Percentiles rank a stretch among this genome's conserved stretches.
Evolutionary conservation across 2,329 filamentous ascomycete genomes (phyloP).

Genomic region (Gliomastix tumulicola): DNA sequence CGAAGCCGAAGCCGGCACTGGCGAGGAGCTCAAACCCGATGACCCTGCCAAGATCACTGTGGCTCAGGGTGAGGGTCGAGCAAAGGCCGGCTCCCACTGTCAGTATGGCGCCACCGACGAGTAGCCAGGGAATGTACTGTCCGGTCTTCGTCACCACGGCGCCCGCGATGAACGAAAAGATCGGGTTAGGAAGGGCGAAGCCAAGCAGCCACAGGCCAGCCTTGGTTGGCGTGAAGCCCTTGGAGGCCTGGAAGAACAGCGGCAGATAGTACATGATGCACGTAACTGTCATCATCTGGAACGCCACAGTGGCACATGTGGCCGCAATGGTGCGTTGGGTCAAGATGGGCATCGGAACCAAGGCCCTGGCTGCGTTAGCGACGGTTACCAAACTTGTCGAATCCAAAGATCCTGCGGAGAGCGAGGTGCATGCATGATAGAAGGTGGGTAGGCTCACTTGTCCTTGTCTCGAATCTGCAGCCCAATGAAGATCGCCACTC

Average conservation of each 20-base stretch:
- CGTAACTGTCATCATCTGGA: too few relatives aligned
- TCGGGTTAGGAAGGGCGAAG: conserved; percentile 15
- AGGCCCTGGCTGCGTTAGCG: too few relatives aligned
- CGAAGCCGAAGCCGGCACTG: conserved; percentile 21
- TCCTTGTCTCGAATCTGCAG: conserved; percentile 28
- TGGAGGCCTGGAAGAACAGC: conserved; percentile 28
- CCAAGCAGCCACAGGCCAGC: conserved; percentile 31
- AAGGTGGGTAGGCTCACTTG: too few relatives aligned
- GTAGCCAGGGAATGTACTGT: conserved; percentile 24
- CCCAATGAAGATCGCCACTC: conserved; percentile 20
- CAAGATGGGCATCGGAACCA: too few relatives aligned
- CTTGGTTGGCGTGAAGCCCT: conserved; percentile 19
- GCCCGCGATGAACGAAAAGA: conserved; percentile 38
- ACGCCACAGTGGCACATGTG: too few relatives aligned
- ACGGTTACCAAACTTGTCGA: too few relatives aligned
- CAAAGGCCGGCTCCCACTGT: conserved; percentile 25
- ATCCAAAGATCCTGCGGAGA: conserved; percentile 14
- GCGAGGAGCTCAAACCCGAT: conserved; percentile 29
- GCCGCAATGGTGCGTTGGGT: too few relatives aligned
- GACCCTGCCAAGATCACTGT: conserved; percentile 22
- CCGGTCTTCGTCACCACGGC: conserved; percentile 23
- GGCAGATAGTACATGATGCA: conserved; percentile 32
- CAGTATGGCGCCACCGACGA: conserved; percentile 18
- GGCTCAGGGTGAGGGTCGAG: conserved; percentile 20
- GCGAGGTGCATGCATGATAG: too few relatives aligned